These are phyloP conservation scores for Penicillium ochrochloron DNA, from an alignment of 495 filamentous ascomycete genomes.

Conservation along the genomic window DNA sequence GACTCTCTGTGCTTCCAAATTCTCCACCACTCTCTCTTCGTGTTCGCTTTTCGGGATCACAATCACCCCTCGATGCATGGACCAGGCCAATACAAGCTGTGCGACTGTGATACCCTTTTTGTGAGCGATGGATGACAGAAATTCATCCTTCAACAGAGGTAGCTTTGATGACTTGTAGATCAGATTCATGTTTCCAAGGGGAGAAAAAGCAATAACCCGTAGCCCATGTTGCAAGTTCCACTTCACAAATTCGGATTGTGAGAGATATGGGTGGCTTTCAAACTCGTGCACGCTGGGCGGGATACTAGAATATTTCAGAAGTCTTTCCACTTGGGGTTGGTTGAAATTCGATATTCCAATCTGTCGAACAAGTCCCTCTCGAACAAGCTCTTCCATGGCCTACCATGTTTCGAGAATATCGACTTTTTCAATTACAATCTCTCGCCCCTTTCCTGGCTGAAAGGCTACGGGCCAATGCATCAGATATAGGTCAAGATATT, in stretches of 20 bases:
- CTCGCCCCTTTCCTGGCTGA: too few species aligned
- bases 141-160: background rate
- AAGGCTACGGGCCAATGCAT: too few species aligned
- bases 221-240: background rate
- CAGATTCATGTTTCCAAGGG: background rate
- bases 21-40: background rate
- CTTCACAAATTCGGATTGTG: too few species aligned
- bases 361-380: too few species aligned
- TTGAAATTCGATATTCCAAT: too few species aligned
- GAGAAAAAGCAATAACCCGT: background rate
- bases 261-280: background rate
- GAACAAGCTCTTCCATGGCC: too few species aligned
- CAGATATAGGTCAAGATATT: too few species aligned
- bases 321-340: too few species aligned
- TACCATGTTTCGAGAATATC: too few species aligned
- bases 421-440: too few species aligned
- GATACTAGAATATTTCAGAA: background rate
- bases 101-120: background rate
- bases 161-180: background rate
- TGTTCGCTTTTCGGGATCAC: background rate
- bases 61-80: background rate
- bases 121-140: background rate
- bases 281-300: background rate
- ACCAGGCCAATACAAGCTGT: constrained; percentile 1
- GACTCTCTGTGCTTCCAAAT: background rate